These are phyloP conservation scores for Plantago elongata DNA, from an alignment of 257 asterid genomes.

Conservation along the genomic window DNA sequence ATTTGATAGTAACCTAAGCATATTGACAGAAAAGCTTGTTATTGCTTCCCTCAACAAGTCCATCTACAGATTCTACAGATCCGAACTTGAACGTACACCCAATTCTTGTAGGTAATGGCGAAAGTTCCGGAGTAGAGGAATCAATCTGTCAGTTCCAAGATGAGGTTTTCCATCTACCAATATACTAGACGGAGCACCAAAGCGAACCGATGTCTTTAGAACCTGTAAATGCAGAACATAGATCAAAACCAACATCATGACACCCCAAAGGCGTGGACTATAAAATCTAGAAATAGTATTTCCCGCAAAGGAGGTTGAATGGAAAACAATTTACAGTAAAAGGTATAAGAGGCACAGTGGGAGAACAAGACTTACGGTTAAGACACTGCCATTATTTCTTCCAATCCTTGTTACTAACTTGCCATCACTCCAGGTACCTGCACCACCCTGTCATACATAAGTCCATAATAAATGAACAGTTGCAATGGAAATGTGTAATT, in stretches of 20 bases:
- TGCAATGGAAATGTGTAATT: slow-evolving; percentile 19
- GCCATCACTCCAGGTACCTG: slow-evolving; percentile 99
- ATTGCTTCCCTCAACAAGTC: slow-evolving; percentile 5
- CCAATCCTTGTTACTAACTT: slow-evolving; percentile 96
- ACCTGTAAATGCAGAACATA: slow-evolving; percentile 45
- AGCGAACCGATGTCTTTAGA: slow-evolving; percentile 71
- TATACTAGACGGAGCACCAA: slow-evolving; percentile 90
- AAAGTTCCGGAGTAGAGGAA: slow-evolving; percentile 76
- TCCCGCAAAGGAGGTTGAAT: slow-evolving; percentile 9
- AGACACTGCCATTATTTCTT: slow-evolving; percentile 66
- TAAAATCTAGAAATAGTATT: background rate
- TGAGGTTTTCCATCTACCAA: slow-evolving; percentile 95
- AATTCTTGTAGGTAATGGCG: slow-evolving; percentile 64
- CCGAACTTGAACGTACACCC: slow-evolving; percentile 64
- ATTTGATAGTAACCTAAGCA: slow-evolving; percentile 67
- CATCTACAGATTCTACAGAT: slow-evolving; percentile 16
- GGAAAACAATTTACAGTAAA: slow-evolving; percentile 5
- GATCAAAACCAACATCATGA: slow-evolving; percentile 28
- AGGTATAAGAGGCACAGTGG: slow-evolving; percentile 6
- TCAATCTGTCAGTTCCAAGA: slow-evolving; percentile 87
- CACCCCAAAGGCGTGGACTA: slow-evolving; percentile 23
- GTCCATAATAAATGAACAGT: slow-evolving; percentile 49
- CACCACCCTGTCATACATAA: slow-evolving; percentile 99
- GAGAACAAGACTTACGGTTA: slow-evolving; percentile 49
- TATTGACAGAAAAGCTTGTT: slow-evolving; percentile 16